phyloP scores from a whole-genome alignment of 805 yeast species.

The Saccharomycopsis selenospora region DNA sequence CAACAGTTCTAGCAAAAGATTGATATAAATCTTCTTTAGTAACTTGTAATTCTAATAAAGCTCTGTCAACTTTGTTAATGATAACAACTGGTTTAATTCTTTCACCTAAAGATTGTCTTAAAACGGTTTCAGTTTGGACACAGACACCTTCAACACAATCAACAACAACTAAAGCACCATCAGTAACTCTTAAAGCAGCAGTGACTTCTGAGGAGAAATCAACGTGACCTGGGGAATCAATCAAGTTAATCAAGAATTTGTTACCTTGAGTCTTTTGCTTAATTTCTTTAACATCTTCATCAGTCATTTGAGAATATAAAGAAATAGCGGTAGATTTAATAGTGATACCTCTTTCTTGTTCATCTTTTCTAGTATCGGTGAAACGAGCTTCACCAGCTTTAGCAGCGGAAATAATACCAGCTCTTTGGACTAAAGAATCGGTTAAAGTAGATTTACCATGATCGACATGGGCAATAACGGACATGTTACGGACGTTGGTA shows the following conservation, averaged over 20 bases:
- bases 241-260: slow-evolving; percentile 94
- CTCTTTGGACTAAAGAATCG: slow-evolving; percentile 97
- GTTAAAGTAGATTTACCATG: slow-evolving; percentile 99
- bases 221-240: slow-evolving; percentile 99
- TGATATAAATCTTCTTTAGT: slow-evolving; percentile 98
- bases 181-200: slow-evolving; percentile 99
- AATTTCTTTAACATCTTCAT: slow-evolving; percentile 82
- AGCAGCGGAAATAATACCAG: slow-evolving; percentile 99
- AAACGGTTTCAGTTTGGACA: slow-evolving; percentile 99
- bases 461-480: slow-evolving; percentile 99
- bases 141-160: slow-evolving; percentile 99
- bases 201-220: slow-evolving; percentile 99
- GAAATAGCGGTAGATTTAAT: slow-evolving; percentile 99
- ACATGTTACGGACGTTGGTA: slow-evolving; percentile 99
- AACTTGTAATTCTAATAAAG: slow-evolving; percentile 96
- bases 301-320: slow-evolving; percentile 79
- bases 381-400: slow-evolving; percentile 99
- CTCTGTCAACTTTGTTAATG: slow-evolving; percentile 99
- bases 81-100: slow-evolving; percentile 98
- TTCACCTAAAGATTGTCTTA: slow-evolving; percentile 98
- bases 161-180: slow-evolving; percentile 99
- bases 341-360: slow-evolving; percentile 99
- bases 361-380: slow-evolving; percentile 99
- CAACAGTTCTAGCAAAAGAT: slow-evolving; percentile 97
- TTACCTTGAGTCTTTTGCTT: slow-evolving; percentile 82